Percentiles rank a stretch among this genome's conserved stretches.
Evolutionary conservation across 2,329 filamentous ascomycete species (phyloP).

Genomic region (Dactylellina drechsleri): DNA sequence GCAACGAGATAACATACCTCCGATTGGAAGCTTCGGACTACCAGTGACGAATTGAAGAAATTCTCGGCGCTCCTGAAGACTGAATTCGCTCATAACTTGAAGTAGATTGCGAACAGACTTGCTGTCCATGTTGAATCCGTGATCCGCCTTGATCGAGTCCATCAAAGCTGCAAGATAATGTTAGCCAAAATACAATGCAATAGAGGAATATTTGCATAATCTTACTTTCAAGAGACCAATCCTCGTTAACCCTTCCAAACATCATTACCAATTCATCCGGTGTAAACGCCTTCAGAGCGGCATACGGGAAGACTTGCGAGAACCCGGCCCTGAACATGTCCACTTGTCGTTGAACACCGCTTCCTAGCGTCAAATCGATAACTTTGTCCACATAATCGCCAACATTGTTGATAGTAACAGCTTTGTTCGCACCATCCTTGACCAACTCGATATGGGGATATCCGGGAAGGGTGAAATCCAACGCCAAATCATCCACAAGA

Average conservation of each 20-base stretch:
- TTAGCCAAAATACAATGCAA: slow-evolving; percentile 55
- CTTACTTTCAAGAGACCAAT: slow-evolving; percentile 97
- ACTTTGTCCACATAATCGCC: slow-evolving; percentile 86
- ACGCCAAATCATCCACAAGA: slow-evolving; percentile 82
- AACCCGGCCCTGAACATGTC: slow-evolving; percentile 92
- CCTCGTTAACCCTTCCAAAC: slow-evolving; percentile 91
- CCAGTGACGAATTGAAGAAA: slow-evolving; percentile 98
- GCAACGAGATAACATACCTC: slow-evolving; percentile 72
- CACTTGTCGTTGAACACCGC: slow-evolving; percentile 85
- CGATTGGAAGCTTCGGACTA: slow-evolving; percentile 96
- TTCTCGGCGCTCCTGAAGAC: slow-evolving; percentile 78
- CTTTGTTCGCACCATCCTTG: slow-evolving; percentile 75
- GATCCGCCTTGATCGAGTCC: slow-evolving; percentile 98
- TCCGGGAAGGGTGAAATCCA: slow-evolving; percentile 95
- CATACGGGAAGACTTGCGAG: slow-evolving; percentile 95
- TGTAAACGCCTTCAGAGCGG: slow-evolving; percentile 90
- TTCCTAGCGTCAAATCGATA: slow-evolving; percentile 89
- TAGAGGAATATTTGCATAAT: slow-evolving; percentile 55
- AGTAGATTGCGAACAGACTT: slow-evolving; percentile 92
- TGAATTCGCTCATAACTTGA: slow-evolving; percentile 91
- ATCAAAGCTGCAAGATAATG: slow-evolving; percentile 75
- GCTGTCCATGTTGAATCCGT: slow-evolving; percentile 98
- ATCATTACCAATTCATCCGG: slow-evolving; percentile 93
- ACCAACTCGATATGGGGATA: slow-evolving; percentile 87
- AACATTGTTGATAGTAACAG: slow-evolving; percentile 91